phyloP scores from a whole-genome alignment of 1,139 yeast genomes.

The Pneumocystis oryctolagi region DNA sequence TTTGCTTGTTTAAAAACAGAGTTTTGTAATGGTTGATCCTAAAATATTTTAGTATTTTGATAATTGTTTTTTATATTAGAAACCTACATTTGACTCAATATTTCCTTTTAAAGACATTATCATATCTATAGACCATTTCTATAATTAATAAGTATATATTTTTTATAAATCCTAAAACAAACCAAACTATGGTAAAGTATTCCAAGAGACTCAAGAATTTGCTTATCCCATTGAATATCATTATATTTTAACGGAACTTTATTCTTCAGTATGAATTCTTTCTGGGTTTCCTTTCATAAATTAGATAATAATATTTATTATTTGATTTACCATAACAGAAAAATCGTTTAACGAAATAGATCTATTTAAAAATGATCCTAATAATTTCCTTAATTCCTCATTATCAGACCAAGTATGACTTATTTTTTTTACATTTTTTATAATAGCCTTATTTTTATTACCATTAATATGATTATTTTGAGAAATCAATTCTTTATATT shows the following conservation, averaged over 20 bases:
- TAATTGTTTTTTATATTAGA: neutral
- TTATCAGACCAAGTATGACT: neutral
- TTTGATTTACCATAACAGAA: neutral
- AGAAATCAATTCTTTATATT: slow-evolving; percentile 2
- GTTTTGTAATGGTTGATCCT: neutral
- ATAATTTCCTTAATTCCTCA: neutral
- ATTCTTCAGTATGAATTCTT: neutral
- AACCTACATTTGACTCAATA: neutral
- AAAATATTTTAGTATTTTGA: neutral
- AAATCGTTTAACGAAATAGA: neutral
- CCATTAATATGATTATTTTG: neutral
- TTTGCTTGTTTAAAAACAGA: neutral
- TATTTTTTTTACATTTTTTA: neutral
- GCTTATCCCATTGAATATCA: neutral
- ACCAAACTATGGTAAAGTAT: neutral
- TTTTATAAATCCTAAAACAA: neutral
- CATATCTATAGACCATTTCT: neutral
- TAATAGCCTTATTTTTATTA: neutral
- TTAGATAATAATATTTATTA: neutral
- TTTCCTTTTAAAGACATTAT: neutral
- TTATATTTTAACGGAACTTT: neutral
- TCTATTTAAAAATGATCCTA: neutral
- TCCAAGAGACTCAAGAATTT: neutral
- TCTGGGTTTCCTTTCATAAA: neutral
- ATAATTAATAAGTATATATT: neutral